These are phyloP conservation scores for Hanseniaspora uvarum DNA, from an alignment of 1,139 yeast species.

Conservation along the genomic window DNA sequence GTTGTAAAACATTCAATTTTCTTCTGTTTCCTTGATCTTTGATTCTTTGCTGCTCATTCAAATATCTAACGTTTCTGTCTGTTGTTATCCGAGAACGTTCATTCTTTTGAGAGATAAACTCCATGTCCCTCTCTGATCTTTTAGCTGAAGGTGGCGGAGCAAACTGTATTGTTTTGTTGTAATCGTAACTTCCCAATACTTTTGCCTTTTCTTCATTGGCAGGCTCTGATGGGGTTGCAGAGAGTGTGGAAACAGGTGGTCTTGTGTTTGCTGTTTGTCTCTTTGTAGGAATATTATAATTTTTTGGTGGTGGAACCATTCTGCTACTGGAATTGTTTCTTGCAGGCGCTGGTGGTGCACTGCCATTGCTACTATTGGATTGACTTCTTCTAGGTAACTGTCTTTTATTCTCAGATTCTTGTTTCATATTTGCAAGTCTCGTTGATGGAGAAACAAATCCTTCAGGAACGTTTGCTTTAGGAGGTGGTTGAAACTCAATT, in stretches of 20 bases:
- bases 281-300: neutral
- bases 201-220: neutral
- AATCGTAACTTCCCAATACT: constrained; percentile 26
- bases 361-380: neutral
- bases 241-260: neutral
- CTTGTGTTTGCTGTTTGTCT: neutral
- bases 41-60: neutral
- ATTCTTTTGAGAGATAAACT: constrained; percentile 4
- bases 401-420: constrained; percentile 10
- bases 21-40: no score
- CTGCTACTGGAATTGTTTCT: neutral
- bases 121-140: constrained; percentile 18
- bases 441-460: constrained; percentile 9
- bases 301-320: no score
- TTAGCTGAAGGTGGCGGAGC: constrained; percentile 33
- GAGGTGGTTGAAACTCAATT: constrained; percentile 18
- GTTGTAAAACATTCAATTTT: neutral
- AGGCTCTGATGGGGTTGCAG: neutral
- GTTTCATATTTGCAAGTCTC: neutral
- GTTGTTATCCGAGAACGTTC: constrained; percentile 11
- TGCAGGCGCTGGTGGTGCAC: constrained; percentile 9
- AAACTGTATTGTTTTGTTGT: constrained; percentile 27
- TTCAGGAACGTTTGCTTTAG: constrained; percentile 5
- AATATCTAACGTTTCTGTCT: neutral
- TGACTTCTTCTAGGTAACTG: neutral